These are phyloP conservation scores for Jasminum sambac DNA, from an alignment of 257 asterid genomes.

Conservation along the genomic window DNA sequence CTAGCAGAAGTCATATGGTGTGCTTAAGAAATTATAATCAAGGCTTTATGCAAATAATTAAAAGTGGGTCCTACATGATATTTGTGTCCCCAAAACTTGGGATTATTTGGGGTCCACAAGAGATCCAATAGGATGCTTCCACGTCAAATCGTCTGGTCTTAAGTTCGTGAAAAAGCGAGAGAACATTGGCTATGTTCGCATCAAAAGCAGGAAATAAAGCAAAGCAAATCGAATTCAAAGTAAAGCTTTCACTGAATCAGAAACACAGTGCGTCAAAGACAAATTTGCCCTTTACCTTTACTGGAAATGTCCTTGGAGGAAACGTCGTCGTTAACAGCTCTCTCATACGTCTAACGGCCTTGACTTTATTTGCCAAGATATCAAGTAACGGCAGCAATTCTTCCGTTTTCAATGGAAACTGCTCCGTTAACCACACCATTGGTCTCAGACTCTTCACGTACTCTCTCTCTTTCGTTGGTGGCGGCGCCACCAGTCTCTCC, in stretches of 20 bases:
- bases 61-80: conserved; percentile 8
- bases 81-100: not conserved
- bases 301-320: conserved; percentile 84
- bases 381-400: conserved; percentile 91
- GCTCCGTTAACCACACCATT: conserved; percentile 83
- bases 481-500: conserved; percentile 55
- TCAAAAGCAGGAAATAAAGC: conserved; percentile 61
- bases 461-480: conserved; percentile 85
- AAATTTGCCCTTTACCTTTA: conserved; percentile 71
- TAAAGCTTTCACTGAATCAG: conserved; percentile 39
- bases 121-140: conserved; percentile 31
- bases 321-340: conserved; percentile 95
- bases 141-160: conserved; percentile 31
- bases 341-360: conserved; percentile 90
- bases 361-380: conserved; percentile 77
- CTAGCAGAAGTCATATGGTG: not conserved
- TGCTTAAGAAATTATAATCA: not conserved
- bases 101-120: conserved; percentile 19
- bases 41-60: not conserved
- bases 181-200: conserved; percentile 35
- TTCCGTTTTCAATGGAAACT: conserved; percentile 88
- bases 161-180: conserved; percentile 22
- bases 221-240: conserved; percentile 28
- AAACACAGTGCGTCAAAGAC: conserved; percentile 13
- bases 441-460: conserved; percentile 77